These are phyloP conservation scores for Zygosaccharomyces rouxii DNA, from an alignment of 805 yeast genomes.

Conservation along the genomic window DNA sequence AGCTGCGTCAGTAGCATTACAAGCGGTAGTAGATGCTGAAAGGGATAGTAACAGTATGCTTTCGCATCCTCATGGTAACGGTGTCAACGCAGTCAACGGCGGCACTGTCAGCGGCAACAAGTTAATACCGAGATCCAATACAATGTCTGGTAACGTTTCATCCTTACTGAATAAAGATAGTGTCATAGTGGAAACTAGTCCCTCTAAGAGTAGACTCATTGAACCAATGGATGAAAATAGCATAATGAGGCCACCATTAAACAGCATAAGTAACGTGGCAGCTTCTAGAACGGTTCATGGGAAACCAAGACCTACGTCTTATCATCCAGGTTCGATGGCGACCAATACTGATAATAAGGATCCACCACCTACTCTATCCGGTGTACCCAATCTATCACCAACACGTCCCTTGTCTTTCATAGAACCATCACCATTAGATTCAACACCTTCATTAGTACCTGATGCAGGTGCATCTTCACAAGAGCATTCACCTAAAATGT, in stretches of 20 bases:
- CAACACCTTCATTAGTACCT: conserved; percentile 16
- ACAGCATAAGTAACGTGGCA: not conserved
- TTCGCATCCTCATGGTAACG: not conserved
- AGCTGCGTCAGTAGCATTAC: conserved; percentile 63
- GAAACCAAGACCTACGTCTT: conserved; percentile 80
- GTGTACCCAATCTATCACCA: conserved; percentile 23
- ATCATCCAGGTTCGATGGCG: conserved; percentile 49
- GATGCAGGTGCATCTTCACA: conserved; percentile 11
- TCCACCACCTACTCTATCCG: conserved; percentile 12
- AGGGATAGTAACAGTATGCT: conserved; percentile 13
- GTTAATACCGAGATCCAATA: conserved; percentile 34
- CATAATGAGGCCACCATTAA: not conserved
- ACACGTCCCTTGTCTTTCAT: conserved; percentile 10
- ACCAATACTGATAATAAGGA: conserved; percentile 1
- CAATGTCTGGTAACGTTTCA: conserved; percentile 21
- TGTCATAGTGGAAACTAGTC: conserved; percentile 27
- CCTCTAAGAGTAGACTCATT: conserved; percentile 8
- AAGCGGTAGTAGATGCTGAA: conserved; percentile 69
- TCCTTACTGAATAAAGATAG: conserved; percentile 26
- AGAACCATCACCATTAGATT: conserved; percentile 19
- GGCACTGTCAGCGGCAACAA: conserved; percentile 16
- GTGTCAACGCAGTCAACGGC: conserved; percentile 5
- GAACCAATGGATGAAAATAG: conserved; percentile 18
- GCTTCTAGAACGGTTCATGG: conserved; percentile 32
- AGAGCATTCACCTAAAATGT: conserved; percentile 21